Base-by-base conservation (phyloP, 768 basidiomycete genomes). In the Coprinellus aureogranulatus region DNA sequence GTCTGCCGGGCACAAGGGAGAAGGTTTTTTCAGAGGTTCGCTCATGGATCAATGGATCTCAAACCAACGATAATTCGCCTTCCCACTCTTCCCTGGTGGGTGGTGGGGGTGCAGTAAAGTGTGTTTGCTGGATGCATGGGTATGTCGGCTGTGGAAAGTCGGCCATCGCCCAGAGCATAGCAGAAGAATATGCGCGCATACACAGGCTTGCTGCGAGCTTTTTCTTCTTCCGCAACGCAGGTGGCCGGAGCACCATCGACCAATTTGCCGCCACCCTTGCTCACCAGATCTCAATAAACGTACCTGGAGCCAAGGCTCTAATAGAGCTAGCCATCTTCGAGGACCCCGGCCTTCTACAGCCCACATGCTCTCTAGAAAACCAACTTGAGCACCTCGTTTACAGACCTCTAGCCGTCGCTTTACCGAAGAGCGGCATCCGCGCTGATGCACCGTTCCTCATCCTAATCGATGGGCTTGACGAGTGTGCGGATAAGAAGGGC, bases 91-190 rank as follows among this genome's bases (percentile, higher is more conserved):
- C 6, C 8, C 34, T n/a, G n/a, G n/a, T n/a, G n/a, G n/a, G 34
- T 6, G 34, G 14, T 34, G 34, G 34, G 34, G 34, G 14, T 14
- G 6, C 34, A 6, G 34, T 34, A 6, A 6, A 54, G n/a, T n/a
- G n/a, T 22, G 46, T 66, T 27, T 23, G 62, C 18, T 66, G 65
- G 63, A 16, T 64, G 1, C 31, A 60, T 28, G 65, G 65, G 3
- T 55, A 58, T 1, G 65, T 60, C 14, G 65, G 65, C 12, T 58
- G 58, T 16, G 65, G 65, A 6, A 66, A 66, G 47, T 62, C 63
- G 1, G 60, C 62, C 8, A 59, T 65, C 16, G 55, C 60, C 5
- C 62, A 63, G 39, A 51, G 48, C 4, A 53, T 66, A 8, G 61
- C 62, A 18, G 61, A 62, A 11, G 9, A 30, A 14, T 61, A 40